phyloP scores from a whole-genome alignment of 1,284 basidiomycete genomes.

The Cutaneotrichosporon sp. region DNA sequence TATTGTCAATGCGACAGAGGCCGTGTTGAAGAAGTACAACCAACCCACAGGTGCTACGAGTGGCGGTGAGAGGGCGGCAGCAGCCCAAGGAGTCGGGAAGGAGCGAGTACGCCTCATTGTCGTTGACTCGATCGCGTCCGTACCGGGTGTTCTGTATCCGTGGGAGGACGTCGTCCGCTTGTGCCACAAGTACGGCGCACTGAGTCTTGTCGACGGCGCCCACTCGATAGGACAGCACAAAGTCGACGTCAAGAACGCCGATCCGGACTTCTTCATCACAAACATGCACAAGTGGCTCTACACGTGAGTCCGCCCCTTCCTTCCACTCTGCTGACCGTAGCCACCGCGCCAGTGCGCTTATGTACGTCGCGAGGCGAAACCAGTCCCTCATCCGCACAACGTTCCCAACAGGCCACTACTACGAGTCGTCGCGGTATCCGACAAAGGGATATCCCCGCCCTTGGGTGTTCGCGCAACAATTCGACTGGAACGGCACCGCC shows the following conservation, averaged over 20 bases:
- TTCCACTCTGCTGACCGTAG: conserved; percentile 37
- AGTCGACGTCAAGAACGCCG: conserved; percentile 57
- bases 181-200: conserved; percentile 63
- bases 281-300: conserved; percentile 81
- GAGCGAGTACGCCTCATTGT: conserved; percentile 58
- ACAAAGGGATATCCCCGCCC: conserved; percentile 23
- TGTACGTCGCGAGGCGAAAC: conserved; percentile 75
- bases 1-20: conserved; percentile 58
- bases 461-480: conserved; percentile 53
- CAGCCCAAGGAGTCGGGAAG: conserved; percentile 23
- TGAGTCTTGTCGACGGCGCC: conserved; percentile 73
- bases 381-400: conserved; percentile 69
- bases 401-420: conserved; percentile 66
- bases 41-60: background rate
- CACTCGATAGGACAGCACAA: conserved; percentile 64
- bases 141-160: conserved; percentile 65
- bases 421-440: conserved; percentile 52
- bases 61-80: conserved; percentile 3
- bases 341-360: conserved; percentile 64
- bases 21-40: conserved; percentile 45
- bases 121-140: conserved; percentile 67
- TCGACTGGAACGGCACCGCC: conserved; percentile 35
- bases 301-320: conserved; percentile 24
- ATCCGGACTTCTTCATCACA: conserved; percentile 77
- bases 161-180: conserved; percentile 71